phyloP scores from a whole-genome alignment of 2,329 filamentous ascomycete species.

The Fusarium pseudocircinatum region DNA sequence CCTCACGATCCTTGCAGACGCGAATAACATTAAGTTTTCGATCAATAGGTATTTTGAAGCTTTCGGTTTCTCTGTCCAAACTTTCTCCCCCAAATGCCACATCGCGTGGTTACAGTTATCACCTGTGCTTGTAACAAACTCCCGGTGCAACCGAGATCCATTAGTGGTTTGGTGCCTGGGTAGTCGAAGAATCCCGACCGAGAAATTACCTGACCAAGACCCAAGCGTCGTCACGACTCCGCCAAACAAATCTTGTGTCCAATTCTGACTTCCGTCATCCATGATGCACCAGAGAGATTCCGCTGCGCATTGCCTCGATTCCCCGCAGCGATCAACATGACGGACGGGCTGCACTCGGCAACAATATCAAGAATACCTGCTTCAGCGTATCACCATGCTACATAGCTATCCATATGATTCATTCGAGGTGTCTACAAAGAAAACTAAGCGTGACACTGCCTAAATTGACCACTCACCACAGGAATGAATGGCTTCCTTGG shows the following conservation, averaged over 20 bases:
- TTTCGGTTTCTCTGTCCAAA: neutral
- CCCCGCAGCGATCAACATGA: slow-evolving; percentile 1
- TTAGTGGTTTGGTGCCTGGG: neutral
- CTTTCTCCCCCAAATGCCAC: neutral
- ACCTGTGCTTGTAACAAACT: neutral
- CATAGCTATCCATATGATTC: neutral
- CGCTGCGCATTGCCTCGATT: slow-evolving; percentile 5
- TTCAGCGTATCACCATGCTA: neutral
- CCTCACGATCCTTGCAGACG: neutral
- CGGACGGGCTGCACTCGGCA: slow-evolving; percentile 5
- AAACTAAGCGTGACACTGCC: neutral
- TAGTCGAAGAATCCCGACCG: neutral
- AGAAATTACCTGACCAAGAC: neutral
- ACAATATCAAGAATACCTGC: slow-evolving; percentile 8
- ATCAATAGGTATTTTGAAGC: neutral
- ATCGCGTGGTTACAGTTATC: neutral
- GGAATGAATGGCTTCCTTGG: slow-evolving; percentile 29
- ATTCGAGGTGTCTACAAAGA: neutral
- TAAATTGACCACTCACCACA: neutral
- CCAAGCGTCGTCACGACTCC: slow-evolving; percentile 16
- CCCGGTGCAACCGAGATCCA: slow-evolving; percentile 17
- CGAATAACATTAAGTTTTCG: neutral
- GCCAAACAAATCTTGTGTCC: slow-evolving; percentile 8
- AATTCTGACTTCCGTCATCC: slow-evolving; percentile 13
- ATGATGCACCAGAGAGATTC: neutral